Conservation (phyloP, 1,284 basidiomycete species). For the Ganoderma resinaceum region DNA sequence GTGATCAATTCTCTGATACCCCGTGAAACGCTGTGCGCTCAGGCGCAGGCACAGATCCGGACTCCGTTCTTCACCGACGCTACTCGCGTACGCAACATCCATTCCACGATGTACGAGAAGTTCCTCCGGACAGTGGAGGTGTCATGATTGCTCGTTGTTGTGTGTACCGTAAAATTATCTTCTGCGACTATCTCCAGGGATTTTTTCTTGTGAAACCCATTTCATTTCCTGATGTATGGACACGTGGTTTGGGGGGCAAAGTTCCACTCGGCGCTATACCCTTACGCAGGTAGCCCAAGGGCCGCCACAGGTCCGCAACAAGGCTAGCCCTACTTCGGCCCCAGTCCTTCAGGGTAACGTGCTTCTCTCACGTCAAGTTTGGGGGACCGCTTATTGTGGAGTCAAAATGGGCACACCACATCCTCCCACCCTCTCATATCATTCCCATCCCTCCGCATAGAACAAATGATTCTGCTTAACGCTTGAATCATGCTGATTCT, state of each 20-base stretch:
- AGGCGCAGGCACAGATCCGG: slow-evolving; percentile 50
- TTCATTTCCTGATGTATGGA: background rate
- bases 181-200: background rate
- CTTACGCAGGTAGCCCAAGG: background rate
- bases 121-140: slow-evolving; percentile 51
- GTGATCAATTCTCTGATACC: background rate
- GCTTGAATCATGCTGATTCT: background rate
- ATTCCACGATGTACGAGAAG: slow-evolving; percentile 53
- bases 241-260: slow-evolving; percentile 3
- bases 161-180: slow-evolving; percentile 21
- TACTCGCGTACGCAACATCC: slow-evolving; percentile 59
- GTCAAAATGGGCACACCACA: background rate
- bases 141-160: slow-evolving; percentile 28
- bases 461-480: background rate
- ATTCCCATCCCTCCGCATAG: background rate
- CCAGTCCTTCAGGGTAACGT: background rate
- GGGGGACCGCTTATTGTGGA: background rate
- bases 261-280: background rate
- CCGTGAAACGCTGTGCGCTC: background rate
- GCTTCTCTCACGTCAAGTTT: background rate
- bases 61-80: slow-evolving; percentile 53
- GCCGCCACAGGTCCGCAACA: background rate
- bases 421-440: background rate
- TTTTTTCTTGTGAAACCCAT: background rate
- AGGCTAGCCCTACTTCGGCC: background rate